phyloP scores from a whole-genome alignment of 805 yeast species.

The Candida vaughaniae region DNA sequence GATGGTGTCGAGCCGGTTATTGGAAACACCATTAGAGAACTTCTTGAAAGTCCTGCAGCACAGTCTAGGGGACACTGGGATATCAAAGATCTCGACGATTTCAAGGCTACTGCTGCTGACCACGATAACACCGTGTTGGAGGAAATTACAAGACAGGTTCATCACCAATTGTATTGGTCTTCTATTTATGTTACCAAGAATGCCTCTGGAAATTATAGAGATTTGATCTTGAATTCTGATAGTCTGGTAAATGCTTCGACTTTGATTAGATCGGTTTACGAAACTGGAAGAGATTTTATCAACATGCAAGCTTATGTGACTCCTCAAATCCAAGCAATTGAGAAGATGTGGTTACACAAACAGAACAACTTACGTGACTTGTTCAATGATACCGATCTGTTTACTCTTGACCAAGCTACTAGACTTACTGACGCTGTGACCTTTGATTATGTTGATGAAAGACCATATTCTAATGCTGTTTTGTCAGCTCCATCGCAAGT shows the following conservation, averaged over 20 bases:
- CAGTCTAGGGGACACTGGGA: constrained; percentile 36
- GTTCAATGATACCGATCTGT: constrained; percentile 6
- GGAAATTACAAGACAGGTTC: constrained; percentile 45
- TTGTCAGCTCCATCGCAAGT: constrained; percentile 69
- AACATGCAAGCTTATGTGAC: constrained; percentile 43
- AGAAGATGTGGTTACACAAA: constrained; percentile 25
- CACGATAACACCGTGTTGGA: constrained; percentile 28
- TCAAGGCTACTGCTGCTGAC: constrained; percentile 25
- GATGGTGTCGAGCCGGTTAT: constrained; percentile 37
- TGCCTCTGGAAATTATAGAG: constrained; percentile 40
- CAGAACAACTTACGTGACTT: constrained; percentile 23
- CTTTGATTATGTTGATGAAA: constrained; percentile 41
- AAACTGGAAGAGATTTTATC: constrained; percentile 62
- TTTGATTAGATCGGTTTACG: constrained; percentile 46
- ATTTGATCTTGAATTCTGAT: constrained; percentile 41
- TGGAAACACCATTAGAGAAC: constrained; percentile 47
- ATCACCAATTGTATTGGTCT: constrained; percentile 62
- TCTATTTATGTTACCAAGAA: constrained; percentile 52
- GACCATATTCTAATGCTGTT: constrained; percentile 51
- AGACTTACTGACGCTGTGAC: constrained; percentile 30
- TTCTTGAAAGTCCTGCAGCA: constrained; percentile 22
- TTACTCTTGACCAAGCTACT: constrained; percentile 15
- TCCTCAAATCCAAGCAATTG: constrained; percentile 42
- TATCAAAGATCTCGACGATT: constrained; percentile 26
- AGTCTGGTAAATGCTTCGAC: constrained; percentile 26